Base-by-base conservation (phyloP, 1,139 yeast genomes). In the Magnusiomyces magnusii region DNA sequence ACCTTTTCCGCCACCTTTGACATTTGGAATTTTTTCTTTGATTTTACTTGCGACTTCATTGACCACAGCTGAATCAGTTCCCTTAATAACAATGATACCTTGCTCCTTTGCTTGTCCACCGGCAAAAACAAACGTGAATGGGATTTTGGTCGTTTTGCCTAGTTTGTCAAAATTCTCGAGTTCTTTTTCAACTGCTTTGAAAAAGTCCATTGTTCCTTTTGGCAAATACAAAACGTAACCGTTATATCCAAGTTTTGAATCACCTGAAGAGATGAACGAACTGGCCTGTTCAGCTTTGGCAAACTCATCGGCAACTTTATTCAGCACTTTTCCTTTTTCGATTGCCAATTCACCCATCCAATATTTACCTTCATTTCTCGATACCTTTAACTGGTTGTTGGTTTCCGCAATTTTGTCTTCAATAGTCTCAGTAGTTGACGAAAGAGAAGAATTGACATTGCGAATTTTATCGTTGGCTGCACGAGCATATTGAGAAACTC, bases 1-100 rank as follows among this genome's bases (percentile, higher is more conserved):
- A n/a, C 88, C 87, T 66, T 87, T 88, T 17, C 96, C 96, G 17
- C 93, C 93, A 41, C 96, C 96, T 73, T 84, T 87, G 67, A 88
- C 72, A 28, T 78, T 78, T 2, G 78, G 62, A 9, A 87, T 69
- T 15, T 75, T 63, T 51, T 75, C 69, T 66, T 83, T 81, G 62
- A 88, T 72, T 56, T 78, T 78, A 1, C 67, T 72, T 47, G 80
- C 82, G 0, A 84, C 75, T 53, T 72, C 74, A 5, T 83, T 85
- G 1, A 72, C 68, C 31, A 71, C 71, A n/a, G 73, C 75, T 2
- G 24, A 17, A 19, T 23, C 23, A 2, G 49, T 28, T 0, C 95
- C 93, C 61, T 78, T 68, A 3, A 87, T 77, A 62, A 88, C 77
- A 28, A 87, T 72, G 62, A 89, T 82, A 1, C 95, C 96, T 7